Conservation (phyloP, 164 flowering plant genomes). For the Piper longum region DNA sequence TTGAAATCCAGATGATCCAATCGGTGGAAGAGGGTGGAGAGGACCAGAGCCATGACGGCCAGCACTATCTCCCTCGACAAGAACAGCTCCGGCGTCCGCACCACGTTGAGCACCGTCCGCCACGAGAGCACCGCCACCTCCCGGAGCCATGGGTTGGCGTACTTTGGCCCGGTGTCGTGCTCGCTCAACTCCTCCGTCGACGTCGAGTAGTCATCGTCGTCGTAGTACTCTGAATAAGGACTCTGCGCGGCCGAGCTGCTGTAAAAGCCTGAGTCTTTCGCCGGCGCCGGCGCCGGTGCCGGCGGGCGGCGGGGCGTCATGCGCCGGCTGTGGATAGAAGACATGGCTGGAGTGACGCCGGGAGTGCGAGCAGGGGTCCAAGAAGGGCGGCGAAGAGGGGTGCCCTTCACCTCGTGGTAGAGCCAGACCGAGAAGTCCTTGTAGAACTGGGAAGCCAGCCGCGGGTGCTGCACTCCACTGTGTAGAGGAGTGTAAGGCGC, state of each 20-base stretch:
- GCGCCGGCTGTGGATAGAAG: constrained; percentile 11
- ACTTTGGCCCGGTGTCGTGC: constrained; percentile 33
- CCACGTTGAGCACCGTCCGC: constrained; percentile 47
- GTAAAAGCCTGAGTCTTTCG: constrained; percentile 5
- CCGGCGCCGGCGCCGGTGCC: neutral
- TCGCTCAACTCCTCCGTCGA: constrained; percentile 31
- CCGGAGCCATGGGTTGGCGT: constrained; percentile 74
- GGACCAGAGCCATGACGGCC: constrained; percentile 54
- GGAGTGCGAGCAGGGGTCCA: constrained; percentile 80
- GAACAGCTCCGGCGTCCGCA: constrained; percentile 73
- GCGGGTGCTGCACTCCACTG: constrained; percentile 36
- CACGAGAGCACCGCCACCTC: constrained; percentile 62
- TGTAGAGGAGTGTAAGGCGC: constrained; percentile 22
- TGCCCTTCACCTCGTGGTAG: constrained; percentile 53
- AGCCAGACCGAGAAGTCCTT: constrained; percentile 63
- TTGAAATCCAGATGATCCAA: constrained; percentile 20
- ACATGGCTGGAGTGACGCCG: constrained; percentile 29
- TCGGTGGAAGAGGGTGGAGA: constrained; percentile 43
- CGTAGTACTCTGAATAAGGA: constrained; percentile 8
- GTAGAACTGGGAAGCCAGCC: constrained; percentile 67
- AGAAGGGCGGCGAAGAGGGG: constrained; percentile 51
- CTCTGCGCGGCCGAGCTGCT: constrained; percentile 10
- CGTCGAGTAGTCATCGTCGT: constrained; percentile 18
- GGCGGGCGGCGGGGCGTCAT: constrained; percentile 6
- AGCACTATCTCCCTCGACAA: constrained; percentile 62